phyloP scores from a whole-genome alignment of 2,329 filamentous ascomycete genomes.

The Malbranchea cinnamomea region DNA sequence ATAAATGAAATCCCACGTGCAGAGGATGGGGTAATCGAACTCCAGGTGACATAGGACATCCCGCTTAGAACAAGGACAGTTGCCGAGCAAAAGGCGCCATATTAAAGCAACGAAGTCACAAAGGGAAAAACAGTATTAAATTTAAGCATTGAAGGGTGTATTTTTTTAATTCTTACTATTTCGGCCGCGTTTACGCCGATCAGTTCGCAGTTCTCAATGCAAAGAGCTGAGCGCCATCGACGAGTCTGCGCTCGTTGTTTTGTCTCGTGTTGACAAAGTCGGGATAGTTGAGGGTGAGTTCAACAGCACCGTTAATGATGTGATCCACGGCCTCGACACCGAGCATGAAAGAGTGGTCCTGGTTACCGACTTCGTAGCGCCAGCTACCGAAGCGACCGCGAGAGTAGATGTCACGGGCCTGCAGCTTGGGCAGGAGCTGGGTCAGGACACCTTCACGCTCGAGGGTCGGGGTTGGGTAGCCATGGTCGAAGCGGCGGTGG shows the following conservation, averaged over 20 bases:
- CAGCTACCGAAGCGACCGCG: constrained; percentile 96
- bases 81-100: too few species aligned
- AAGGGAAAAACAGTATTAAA: too few species aligned
- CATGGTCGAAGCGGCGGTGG: constrained; percentile 94
- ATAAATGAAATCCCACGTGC: too few species aligned
- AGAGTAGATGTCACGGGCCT: constrained; percentile 82
- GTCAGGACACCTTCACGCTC: constrained; percentile 92
- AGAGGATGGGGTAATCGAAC: too few species aligned
- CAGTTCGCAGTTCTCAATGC: neutral
- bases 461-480: constrained; percentile 87
- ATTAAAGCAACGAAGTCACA: too few species aligned
- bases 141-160: too few species aligned
- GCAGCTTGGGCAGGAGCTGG: constrained; percentile 81
- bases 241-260: constrained; percentile 47
- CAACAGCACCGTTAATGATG: constrained; percentile 75
- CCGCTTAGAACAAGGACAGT: too few species aligned
- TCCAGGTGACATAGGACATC: too few species aligned
- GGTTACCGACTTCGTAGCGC: constrained; percentile 94
- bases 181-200: too few species aligned
- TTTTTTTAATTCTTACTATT: too few species aligned
- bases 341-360: constrained; percentile 96
- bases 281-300: constrained; percentile 90
- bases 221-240: constrained; percentile 27
- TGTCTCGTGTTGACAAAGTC: constrained; percentile 74
- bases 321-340: constrained; percentile 87